Evolutionary conservation across 257 asterid species (phyloP).

Genomic region (Misopates orontium): DNA sequence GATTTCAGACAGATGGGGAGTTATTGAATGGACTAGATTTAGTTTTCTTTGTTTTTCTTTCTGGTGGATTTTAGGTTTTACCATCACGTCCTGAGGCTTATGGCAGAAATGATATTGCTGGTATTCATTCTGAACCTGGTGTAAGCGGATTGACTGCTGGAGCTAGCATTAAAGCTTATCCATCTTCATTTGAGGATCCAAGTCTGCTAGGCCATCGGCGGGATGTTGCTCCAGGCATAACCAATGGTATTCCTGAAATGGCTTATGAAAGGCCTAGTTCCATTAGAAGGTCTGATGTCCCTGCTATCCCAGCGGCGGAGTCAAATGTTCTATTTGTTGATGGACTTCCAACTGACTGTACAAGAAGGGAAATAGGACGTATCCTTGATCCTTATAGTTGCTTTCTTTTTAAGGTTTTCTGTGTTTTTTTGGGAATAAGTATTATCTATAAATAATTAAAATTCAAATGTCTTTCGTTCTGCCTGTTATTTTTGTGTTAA

Average conservation of each 20-base stretch:
- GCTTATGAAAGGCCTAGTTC: slow-evolving; percentile 51
- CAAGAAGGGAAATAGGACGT: slow-evolving; percentile 88
- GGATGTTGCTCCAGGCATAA: slow-evolving; percentile 40
- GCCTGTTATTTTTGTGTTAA: background rate
- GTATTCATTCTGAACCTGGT: slow-evolving; percentile 44
- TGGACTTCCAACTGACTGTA: slow-evolving; percentile 76
- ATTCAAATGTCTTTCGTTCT: background rate
- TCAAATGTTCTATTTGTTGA: slow-evolving; percentile 72
- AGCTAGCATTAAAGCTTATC: slow-evolving; percentile 47
- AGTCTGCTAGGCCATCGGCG: slow-evolving; percentile 38
- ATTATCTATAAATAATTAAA: background rate
- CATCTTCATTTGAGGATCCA: slow-evolving; percentile 52
- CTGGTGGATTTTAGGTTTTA: slow-evolving; percentile 40
- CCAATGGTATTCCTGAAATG: slow-evolving; percentile 41
- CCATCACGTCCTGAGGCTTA: slow-evolving; percentile 45
- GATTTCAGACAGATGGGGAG: slow-evolving; percentile 15
- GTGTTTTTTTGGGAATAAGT: background rate
- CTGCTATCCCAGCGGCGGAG: slow-evolving; percentile 41
- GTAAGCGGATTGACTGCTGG: slow-evolving; percentile 42
- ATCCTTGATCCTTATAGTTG: slow-evolving; percentile 44
- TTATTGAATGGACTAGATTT: slow-evolving; percentile 15
- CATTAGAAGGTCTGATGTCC: slow-evolving; percentile 41
- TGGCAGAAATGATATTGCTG: slow-evolving; percentile 38
- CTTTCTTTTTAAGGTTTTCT: background rate
- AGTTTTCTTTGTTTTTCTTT: background rate